Conservation (phyloP, 2,329 filamentous ascomycete species). For the Bipolaris bicolor region DNA sequence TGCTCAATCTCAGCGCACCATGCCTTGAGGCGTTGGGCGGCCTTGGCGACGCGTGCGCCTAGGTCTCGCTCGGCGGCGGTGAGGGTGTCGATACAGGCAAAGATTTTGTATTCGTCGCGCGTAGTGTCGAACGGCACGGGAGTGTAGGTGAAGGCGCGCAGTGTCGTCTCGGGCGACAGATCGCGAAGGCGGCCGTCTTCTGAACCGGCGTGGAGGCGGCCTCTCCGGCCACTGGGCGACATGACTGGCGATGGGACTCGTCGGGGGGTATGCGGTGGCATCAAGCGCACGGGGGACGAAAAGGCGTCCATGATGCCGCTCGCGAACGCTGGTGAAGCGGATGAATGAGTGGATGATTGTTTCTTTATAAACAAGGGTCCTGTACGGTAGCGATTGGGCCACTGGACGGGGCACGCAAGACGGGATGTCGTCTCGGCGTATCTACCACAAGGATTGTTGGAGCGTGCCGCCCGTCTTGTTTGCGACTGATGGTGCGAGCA, state of each 20-base stretch:
- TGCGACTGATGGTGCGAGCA: constrained; percentile 10
- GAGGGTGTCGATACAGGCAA: constrained; percentile 65
- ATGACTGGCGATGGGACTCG: constrained; percentile 43
- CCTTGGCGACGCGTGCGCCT: constrained; percentile 71
- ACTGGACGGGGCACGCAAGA: constrained; percentile 16
- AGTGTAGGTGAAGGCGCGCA: constrained; percentile 52
- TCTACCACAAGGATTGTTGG: neutral
- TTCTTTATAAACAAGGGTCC: constrained; percentile 15
- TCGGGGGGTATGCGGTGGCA: constrained; percentile 40
- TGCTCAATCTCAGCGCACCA: constrained; percentile 75
- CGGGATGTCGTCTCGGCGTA: neutral
- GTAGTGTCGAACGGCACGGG: constrained; percentile 53
- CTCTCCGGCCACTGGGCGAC: constrained; percentile 41
- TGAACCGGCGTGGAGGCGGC: constrained; percentile 31
- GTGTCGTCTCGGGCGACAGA: constrained; percentile 50
- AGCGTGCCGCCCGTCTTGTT: neutral
- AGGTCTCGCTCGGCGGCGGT: constrained; percentile 72
- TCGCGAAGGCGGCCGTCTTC: constrained; percentile 46
- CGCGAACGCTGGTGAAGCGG: constrained; percentile 22
- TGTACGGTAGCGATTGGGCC: constrained; percentile 7
- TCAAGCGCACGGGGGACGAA: constrained; percentile 39
- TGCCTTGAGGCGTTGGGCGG: constrained; percentile 72
- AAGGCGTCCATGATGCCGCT: constrained; percentile 34
- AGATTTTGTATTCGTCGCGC: constrained; percentile 50
- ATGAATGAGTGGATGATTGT: constrained; percentile 25